Conservation (phyloP, 768 basidiomycete species). For the Termitomyces sp. region DNA sequence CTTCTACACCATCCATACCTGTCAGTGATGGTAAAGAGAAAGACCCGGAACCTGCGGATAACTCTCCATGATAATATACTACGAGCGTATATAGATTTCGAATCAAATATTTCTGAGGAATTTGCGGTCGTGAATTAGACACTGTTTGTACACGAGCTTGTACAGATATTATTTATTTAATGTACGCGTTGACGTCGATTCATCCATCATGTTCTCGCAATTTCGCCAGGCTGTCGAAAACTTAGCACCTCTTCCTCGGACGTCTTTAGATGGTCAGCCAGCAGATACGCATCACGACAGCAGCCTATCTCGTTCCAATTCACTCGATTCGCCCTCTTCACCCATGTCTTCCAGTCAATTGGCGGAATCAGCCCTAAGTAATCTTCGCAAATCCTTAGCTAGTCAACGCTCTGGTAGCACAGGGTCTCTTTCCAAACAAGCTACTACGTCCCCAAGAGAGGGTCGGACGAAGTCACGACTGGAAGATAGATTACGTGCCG, state of each 20-base stretch:
- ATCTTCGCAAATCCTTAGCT: constrained; percentile 62
- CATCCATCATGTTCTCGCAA: constrained; percentile 65
- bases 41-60: constrained; percentile 36
- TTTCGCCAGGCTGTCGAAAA: constrained; percentile 73
- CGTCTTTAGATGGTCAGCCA: constrained; percentile 28
- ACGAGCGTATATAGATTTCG: not conserved
- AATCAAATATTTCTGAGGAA: not conserved
- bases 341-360: constrained; percentile 50
- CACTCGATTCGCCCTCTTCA: constrained; percentile 31
- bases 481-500: constrained; percentile 76
- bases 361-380: constrained; percentile 59
- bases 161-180: too few relatives aligned
- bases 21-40: constrained; percentile 57
- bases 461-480: constrained; percentile 52
- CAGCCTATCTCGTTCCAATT: constrained; percentile 32
- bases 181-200: not conserved
- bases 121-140: not conserved
- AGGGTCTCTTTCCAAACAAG: constrained; percentile 20
- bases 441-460: constrained; percentile 18
- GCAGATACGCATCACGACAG: constrained; percentile 22
- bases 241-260: constrained; percentile 51
- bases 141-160: constrained; percentile 6
- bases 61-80: constrained; percentile 1
- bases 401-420: constrained; percentile 49
- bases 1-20: constrained; percentile 15